phyloP scores from a whole-genome alignment of 116 monocot species.

The Thalassia testudinum region DNA sequence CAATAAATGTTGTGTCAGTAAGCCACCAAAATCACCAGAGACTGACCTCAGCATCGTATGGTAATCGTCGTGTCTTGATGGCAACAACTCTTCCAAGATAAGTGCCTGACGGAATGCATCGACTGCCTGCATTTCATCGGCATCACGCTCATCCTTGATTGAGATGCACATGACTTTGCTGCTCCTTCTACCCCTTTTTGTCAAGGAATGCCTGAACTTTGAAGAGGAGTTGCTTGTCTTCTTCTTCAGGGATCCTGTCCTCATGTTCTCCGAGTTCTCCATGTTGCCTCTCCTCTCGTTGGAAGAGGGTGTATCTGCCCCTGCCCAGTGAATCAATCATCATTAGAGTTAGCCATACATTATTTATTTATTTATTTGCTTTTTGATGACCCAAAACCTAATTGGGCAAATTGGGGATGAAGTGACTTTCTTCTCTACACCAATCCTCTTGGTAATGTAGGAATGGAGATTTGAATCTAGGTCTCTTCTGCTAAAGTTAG shows the following conservation, averaged over 20 bases:
- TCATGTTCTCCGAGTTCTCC: conserved; percentile 11
- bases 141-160: conserved; percentile 18
- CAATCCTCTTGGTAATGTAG: too few species aligned
- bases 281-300: not conserved
- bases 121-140: conserved; percentile 18
- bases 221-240: conserved; percentile 14
- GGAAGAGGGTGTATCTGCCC: not conserved
- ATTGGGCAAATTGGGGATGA: too few species aligned
- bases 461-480: too few species aligned
- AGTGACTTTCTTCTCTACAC: too few species aligned
- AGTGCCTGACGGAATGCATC: conserved; percentile 27
- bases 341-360: too few species aligned
- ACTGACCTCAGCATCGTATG: conserved; percentile 33
- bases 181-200: conserved; percentile 14
- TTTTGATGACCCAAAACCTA: too few species aligned
- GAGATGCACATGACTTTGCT: conserved; percentile 10
- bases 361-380: too few species aligned
- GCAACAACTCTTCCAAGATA: conserved; percentile 20
- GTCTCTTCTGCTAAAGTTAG: too few species aligned
- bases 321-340: not conserved
- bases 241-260: conserved; percentile 14
- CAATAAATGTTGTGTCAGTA: too few species aligned
- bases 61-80: conserved; percentile 28
- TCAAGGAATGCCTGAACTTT: conserved; percentile 16
- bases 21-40: too few species aligned